phyloP scores from a whole-genome alignment of 2,329 filamentous ascomycete species.

The Huntiella savannae region DNA sequence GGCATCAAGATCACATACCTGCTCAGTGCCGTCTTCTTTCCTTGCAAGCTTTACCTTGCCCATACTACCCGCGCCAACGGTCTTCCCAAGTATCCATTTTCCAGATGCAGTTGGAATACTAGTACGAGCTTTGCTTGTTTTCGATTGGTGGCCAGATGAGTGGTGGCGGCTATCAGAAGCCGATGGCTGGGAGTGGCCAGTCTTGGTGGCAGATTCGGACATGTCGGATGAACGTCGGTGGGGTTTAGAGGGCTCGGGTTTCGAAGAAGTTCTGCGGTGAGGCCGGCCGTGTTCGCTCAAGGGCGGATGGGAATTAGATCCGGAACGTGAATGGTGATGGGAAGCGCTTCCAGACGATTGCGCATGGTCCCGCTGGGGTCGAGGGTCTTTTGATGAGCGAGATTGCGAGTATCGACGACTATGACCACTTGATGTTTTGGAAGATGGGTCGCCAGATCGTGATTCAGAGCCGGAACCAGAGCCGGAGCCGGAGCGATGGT shows the following conservation, averaged over 20 bases:
- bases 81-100: conserved; percentile 90
- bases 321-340: conserved; percentile 6
- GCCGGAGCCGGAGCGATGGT: conserved; percentile 10
- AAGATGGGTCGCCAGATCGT: background rate
- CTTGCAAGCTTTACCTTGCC: conserved; percentile 94
- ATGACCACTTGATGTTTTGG: conserved; percentile 4
- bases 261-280: conserved; percentile 9
- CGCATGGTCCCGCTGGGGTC: conserved; percentile 9
- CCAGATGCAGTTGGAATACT: conserved; percentile 80
- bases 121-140: conserved; percentile 44
- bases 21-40: conserved; percentile 75
- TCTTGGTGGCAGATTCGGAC: conserved; percentile 5
- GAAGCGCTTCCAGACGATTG: conserved; percentile 9
- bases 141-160: conserved; percentile 14
- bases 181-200: conserved; percentile 1
- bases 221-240: conserved; percentile 8
- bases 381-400: conserved; percentile 9
- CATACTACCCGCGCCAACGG: conserved; percentile 95
- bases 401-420: conserved; percentile 7
- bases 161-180: conserved; percentile 5
- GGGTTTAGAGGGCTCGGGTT: conserved; percentile 5
- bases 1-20: conserved; percentile 37
- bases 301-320: conserved; percentile 7
- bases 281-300: conserved; percentile 12
- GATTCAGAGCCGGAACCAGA: conserved; percentile 9